These are phyloP conservation scores for Pythium biforme DNA, from an alignment of 352 stramenopile genomes.

Conservation along the genomic window DNA sequence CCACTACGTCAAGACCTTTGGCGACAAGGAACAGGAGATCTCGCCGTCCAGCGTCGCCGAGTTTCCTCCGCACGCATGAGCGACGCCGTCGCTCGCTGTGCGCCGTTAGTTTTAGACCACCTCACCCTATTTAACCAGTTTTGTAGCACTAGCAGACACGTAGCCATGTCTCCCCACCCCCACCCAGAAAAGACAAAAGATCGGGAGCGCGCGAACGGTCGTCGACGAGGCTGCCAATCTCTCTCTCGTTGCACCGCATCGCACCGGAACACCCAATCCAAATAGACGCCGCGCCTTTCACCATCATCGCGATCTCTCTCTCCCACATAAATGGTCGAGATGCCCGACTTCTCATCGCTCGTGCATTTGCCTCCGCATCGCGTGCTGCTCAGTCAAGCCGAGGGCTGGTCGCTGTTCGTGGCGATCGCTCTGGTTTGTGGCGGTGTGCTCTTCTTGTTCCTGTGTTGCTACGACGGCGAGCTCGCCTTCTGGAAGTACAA, in stretches of 20 bases:
- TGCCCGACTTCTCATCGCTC: too few relatives aligned
- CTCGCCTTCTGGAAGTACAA: slow-evolving; percentile 15
- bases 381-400: slow-evolving; percentile 17
- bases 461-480: slow-evolving; percentile 16
- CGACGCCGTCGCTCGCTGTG: neutral
- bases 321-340: neutral
- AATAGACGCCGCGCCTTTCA: slow-evolving; percentile 19
- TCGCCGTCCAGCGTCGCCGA: slow-evolving; percentile 71
- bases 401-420: slow-evolving; percentile 25
- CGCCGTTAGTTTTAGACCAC: slow-evolving; percentile 19
- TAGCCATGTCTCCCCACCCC: slow-evolving; percentile 5
- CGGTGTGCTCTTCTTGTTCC: slow-evolving; percentile 23
- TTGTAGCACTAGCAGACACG: slow-evolving; percentile 28
- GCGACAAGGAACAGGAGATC: slow-evolving; percentile 69
- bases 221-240: neutral
- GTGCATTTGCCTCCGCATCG: slow-evolving; percentile 3
- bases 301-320: neutral
- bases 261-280: neutral
- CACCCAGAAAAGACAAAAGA: too few relatives aligned
- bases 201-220: slow-evolving; percentile 8
- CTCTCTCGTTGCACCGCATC: neutral
- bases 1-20: slow-evolving; percentile 77
- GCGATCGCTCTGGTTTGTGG: slow-evolving; percentile 19
- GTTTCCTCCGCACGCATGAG: slow-evolving; percentile 26
- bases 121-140: slow-evolving; percentile 28